Conservation (phyloP, 2,329 filamentous ascomycete genomes). For the Ceratocystis alfenasii region DNA sequence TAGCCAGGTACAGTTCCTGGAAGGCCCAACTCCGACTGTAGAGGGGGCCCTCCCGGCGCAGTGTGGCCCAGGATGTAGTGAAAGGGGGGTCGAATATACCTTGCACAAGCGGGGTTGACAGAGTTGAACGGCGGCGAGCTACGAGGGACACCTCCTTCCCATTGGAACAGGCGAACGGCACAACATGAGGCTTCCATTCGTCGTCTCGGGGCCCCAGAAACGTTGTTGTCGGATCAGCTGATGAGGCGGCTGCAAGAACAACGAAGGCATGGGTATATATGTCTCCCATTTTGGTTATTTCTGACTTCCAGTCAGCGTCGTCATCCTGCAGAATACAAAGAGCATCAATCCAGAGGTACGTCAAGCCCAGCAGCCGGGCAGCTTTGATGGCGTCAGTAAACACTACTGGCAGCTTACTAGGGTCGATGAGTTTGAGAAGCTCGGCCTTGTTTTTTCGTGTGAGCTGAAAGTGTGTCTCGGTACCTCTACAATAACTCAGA, state of each 20-base stretch:
- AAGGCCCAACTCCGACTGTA: slow-evolving; percentile 24
- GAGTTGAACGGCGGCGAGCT: slow-evolving; percentile 16
- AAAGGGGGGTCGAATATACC: slow-evolving; percentile 22
- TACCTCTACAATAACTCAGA: slow-evolving; percentile 23
- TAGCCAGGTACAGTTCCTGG: slow-evolving; percentile 19
- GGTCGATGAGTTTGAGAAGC: slow-evolving; percentile 16
- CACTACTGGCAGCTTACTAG: slow-evolving; percentile 22
- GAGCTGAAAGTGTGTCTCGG: slow-evolving; percentile 11
- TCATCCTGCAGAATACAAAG: slow-evolving; percentile 29
- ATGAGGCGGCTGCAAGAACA: slow-evolving; percentile 22
- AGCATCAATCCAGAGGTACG: slow-evolving; percentile 30
- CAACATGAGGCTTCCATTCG: slow-evolving; percentile 17
- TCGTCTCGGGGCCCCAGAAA: slow-evolving; percentile 19
- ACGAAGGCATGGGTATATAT: slow-evolving; percentile 23
- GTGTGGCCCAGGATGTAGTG: slow-evolving; percentile 20
- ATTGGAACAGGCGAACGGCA: background rate
- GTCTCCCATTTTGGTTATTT: slow-evolving; percentile 23
- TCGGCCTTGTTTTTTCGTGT: slow-evolving; percentile 16
- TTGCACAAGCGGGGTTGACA: slow-evolving; percentile 16
- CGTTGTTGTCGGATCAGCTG: slow-evolving; percentile 11
- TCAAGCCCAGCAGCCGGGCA: slow-evolving; percentile 24
- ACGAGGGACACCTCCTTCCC: slow-evolving; percentile 10
- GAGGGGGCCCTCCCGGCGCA: slow-evolving; percentile 22
- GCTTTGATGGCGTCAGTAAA: slow-evolving; percentile 28
- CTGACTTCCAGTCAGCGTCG: slow-evolving; percentile 22